Evolutionary conservation across 2,329 filamentous ascomycete species (phyloP), one percentile per base, ranked within the genome.

Genomic region (Cercospora sojina): DNA sequence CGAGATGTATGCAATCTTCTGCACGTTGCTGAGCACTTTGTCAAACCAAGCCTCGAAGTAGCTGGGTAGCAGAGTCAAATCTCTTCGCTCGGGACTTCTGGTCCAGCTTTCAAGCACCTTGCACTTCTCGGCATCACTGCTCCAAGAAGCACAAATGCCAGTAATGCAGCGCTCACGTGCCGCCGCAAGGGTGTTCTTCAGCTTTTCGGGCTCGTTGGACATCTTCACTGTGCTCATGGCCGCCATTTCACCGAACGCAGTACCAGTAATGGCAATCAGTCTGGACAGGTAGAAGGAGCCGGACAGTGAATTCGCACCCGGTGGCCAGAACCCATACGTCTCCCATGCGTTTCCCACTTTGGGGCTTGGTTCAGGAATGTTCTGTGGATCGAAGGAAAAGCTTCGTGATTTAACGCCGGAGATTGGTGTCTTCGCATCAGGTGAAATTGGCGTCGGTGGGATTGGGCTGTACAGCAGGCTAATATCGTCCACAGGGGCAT

Each of bases 61-160:
- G 2, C 88, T 86, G 0, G 96, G 95, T 90, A 99, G 94, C 70
- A 90, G 90, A 0, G 96, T 99, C 56, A 97, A 85, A 74, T 97
- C 93, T 64, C 90, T 89, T 63, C 90, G 86, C 66, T 97, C 93
- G 0, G 88, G 83, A 25, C 92, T 89, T 27, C 93, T 87, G 65
- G 91, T 91, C 96, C 96, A 99, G 76, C 97, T 92, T 77, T 99
- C 96, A 2, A 99, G 85, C 70, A 90, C 88, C 77, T 94, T 96
- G 80, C 94, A 93, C 72, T 93, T 91, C 78, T 97, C 92, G 2
- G 94, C 92, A 78, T 99, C 96, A 62, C 89, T 90, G 74, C 92
- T 94, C 96, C 95, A 99, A 0, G 93, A 91, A 13, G 90, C 90
- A 75, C 92, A 97, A 20, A 96, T 86, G 2, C 93, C 93, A 31